A percentile compares a stretch with the other conserved stretches of the same genome.
Conservation (phyloP, 2,329 filamentous ascomycete genomes). For the Capronia coronata region DNA sequence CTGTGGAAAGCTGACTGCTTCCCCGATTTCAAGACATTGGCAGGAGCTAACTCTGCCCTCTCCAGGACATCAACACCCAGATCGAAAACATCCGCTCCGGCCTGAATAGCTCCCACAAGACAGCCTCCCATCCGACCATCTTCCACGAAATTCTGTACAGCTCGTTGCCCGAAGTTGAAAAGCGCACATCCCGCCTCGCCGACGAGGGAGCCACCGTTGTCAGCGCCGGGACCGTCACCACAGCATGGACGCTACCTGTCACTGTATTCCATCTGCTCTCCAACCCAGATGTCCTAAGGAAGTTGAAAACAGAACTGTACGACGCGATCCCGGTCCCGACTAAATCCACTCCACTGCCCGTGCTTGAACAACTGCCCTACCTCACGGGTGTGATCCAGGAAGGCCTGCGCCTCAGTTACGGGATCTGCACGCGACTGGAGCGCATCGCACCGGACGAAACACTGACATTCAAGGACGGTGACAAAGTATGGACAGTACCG, state of each 20-base stretch:
- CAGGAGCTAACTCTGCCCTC: not conserved
- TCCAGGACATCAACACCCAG: constrained; percentile 1
- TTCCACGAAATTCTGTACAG: constrained; percentile 19
- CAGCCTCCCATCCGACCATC: constrained; percentile 14
- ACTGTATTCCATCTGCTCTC: constrained; percentile 15
- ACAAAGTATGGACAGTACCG: not conserved
- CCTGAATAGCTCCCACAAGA: not conserved
- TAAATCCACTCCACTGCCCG: constrained; percentile 11
- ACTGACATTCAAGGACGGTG: constrained; percentile 8
- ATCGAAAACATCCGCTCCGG: constrained; percentile 5
- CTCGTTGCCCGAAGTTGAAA: constrained; percentile 16
- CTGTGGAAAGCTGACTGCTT: no score
- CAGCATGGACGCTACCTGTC: constrained; percentile 13
- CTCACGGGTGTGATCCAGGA: constrained; percentile 34
- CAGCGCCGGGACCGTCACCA: constrained; percentile 16
- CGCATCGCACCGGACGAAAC: constrained; percentile 27
- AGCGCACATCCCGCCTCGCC: constrained; percentile 13
- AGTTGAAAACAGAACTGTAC: constrained; percentile 11
- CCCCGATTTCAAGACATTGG: no score
- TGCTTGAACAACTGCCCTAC: constrained; percentile 31
- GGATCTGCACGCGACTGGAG: constrained; percentile 30
- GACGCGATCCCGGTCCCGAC: constrained; percentile 9
- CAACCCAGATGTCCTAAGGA: constrained; percentile 1
- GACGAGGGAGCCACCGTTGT: constrained; percentile 17
- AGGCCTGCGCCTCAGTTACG: constrained; percentile 32